Base-by-base conservation (phyloP, 257 asterid species). In the Eustoma russellianum region DNA sequence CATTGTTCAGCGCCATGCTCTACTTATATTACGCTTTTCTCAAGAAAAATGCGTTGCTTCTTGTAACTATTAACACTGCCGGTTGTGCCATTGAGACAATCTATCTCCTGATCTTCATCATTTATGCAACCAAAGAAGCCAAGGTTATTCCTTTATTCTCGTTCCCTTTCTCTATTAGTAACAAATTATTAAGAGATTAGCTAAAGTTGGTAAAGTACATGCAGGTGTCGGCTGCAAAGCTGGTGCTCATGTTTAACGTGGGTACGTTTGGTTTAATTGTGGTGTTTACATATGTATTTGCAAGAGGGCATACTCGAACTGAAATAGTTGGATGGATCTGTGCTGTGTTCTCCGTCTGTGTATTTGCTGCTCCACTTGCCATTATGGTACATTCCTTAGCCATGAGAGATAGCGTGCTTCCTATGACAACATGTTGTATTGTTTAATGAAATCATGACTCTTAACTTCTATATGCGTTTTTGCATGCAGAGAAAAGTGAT, bases 281-380 rank as follows among this genome's bases (percentile, higher is more conserved):
- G 2, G 57, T 17, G 0, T 53, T 56, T 15, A 81, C 93, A 15
- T 65, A 49, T 24, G 9, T 66, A 2, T 55, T 78, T 7, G 33
- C 66, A 1, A n/a, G 57, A 0, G 77, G 65, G 6, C 6, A 57
- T 0, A 15, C 0, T 1, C 70, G 97, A 50, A 62, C 76, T 1
- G 24, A 18, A 1, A 49, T 63, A 0, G 94, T 89, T 5, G 95
- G 97, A 14, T 89, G 95, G 97, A 76, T 83, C 0, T 83, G 97
- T 57, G 83, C 94, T 3, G 80, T 14, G 35, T 83, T 89, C 66
- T 89, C 97, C 1, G 68, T 86, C 33, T 9, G 67, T 14, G 95
- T 89, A 15, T 86, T 79, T 33, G 88, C 83, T 5, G 86, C 97
- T 35, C 97, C 97, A 7, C 85, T 89, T 14, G 70, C 80, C 70